A percentile compares a stretch with the other conserved stretches of the same genome.
These are phyloP conservation scores for Hyaloscypha variabilis DNA, from an alignment of 495 filamentous ascomycete genomes.

Conservation along the genomic window DNA sequence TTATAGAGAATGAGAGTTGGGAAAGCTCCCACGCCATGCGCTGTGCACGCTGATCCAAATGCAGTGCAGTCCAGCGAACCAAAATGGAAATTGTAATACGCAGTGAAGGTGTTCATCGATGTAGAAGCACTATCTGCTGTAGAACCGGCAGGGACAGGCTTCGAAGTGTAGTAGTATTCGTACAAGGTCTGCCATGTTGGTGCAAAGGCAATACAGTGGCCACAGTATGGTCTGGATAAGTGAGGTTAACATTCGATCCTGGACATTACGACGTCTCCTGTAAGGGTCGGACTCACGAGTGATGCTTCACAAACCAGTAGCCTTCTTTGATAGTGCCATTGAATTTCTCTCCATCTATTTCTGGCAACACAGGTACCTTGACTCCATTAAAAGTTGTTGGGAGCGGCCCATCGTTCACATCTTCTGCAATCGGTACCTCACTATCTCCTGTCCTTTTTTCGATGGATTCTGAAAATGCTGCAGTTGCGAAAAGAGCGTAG, in stretches of 20 bases:
- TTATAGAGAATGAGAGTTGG: slow-evolving; percentile 84
- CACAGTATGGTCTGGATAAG: slow-evolving; percentile 55
- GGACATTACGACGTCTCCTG: background rate
- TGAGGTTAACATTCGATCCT: background rate
- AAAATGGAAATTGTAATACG: slow-evolving; percentile 90
- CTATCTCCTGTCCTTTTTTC: slow-evolving; percentile 6
- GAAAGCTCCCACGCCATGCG: slow-evolving; percentile 64
- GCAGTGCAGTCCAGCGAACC: slow-evolving; percentile 82
- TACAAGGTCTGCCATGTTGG: slow-evolving; percentile 92
- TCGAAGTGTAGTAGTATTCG: slow-evolving; percentile 96
- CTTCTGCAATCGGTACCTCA: slow-evolving; percentile 5
- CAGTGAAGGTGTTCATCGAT: slow-evolving; percentile 46
- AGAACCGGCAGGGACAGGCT: slow-evolving; percentile 48
- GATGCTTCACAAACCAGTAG: slow-evolving; percentile 77
- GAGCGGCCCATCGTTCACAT: slow-evolving; percentile 23
- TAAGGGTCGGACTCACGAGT: slow-evolving; percentile 54
- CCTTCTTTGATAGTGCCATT: slow-evolving; percentile 62
- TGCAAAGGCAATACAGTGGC: slow-evolving; percentile 78
- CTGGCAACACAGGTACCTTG: slow-evolving; percentile 72
- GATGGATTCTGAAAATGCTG: slow-evolving; percentile 18
- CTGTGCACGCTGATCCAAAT: slow-evolving; percentile 71
- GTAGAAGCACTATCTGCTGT: slow-evolving; percentile 25
- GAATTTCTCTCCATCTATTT: slow-evolving; percentile 56
- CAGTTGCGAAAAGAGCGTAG: slow-evolving; percentile 24
- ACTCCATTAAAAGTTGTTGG: slow-evolving; percentile 79